Evolutionary conservation across 148 eudicot genomes (phyloP).

Genomic region (Rhododendron molle): DNA sequence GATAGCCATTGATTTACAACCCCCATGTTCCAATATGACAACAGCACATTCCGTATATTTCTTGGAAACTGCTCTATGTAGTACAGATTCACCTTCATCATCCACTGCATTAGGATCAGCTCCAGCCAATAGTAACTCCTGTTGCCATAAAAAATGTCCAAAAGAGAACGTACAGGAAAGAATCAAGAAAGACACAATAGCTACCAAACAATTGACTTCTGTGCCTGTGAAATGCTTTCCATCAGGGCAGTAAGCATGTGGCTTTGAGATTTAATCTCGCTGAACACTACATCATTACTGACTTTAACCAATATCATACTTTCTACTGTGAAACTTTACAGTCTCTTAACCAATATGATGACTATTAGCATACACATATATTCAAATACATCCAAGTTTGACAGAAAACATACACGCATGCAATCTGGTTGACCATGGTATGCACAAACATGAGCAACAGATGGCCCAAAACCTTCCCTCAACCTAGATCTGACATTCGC

Average conservation of each 20-base stretch:
- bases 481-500: constrained; percentile 64
- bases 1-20: constrained; percentile 81
- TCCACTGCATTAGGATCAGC: constrained; percentile 99
- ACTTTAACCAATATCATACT: neutral
- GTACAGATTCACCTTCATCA: constrained; percentile 96
- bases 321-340: neutral
- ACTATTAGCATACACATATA: neutral
- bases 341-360: neutral
- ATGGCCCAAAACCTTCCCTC: constrained; percentile 81
- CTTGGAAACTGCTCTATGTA: constrained; percentile 91
- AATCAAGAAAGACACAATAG: constrained; percentile 13
- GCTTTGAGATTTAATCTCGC: neutral
- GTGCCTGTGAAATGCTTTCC: neutral
- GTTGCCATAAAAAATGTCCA: constrained; percentile 25
- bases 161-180: neutral
- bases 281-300: neutral
- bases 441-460: constrained; percentile 88
- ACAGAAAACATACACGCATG: constrained; percentile 64
- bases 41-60: constrained; percentile 87
- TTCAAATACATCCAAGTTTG: neutral
- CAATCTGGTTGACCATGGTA: constrained; percentile 97
- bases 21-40: constrained; percentile 91
- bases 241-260: neutral
- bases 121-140: constrained; percentile 92
- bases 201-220: neutral